These are phyloP conservation scores for Physcomitrellopsis africana DNA, from an alignment of 225 moss, liverwort and hornwort species.

Conservation along the genomic window DNA sequence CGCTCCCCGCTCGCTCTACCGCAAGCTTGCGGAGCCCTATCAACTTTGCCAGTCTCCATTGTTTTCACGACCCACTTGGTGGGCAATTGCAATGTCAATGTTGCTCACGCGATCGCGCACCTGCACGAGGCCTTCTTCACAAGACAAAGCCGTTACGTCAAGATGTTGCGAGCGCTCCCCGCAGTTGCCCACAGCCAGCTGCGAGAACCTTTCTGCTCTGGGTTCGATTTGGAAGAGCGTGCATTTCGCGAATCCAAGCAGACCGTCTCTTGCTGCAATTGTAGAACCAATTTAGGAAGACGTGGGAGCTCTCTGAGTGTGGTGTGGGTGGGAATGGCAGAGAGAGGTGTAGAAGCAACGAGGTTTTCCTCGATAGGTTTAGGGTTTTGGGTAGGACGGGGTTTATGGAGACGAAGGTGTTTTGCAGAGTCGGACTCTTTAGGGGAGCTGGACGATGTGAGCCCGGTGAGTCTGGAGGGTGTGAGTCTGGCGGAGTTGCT, in stretches of 20 bases:
- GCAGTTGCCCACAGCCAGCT: neutral
- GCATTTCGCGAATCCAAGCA: constrained; percentile 10
- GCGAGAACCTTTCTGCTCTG: neutral
- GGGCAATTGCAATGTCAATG: neutral
- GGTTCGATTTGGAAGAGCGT: constrained; percentile 12
- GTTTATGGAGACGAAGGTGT: constrained; percentile 7
- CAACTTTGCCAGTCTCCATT: no score
- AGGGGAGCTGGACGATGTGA: constrained; percentile 30
- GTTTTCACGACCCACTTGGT: no score
- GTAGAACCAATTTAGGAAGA: constrained; percentile 7
- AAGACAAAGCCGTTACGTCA: neutral
- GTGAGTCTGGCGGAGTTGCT: constrained; percentile 52
- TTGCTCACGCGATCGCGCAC: neutral
- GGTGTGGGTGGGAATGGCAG: constrained; percentile 26
- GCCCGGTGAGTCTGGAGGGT: constrained; percentile 29
- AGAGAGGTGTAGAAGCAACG: constrained; percentile 21
- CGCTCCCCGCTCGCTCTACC: no score
- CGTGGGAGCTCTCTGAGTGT: constrained; percentile 14
- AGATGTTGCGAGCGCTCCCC: constrained; percentile 25
- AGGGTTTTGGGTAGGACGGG: constrained; percentile 2
- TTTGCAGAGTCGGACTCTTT: constrained; percentile 31
- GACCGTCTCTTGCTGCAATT: neutral
- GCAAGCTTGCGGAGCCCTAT: no score
- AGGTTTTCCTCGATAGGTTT: constrained; percentile 21
- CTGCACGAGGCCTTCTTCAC: neutral